Conservation (phyloP, 2,329 filamentous ascomycete species). For the Penicillium occitanis region DNA sequence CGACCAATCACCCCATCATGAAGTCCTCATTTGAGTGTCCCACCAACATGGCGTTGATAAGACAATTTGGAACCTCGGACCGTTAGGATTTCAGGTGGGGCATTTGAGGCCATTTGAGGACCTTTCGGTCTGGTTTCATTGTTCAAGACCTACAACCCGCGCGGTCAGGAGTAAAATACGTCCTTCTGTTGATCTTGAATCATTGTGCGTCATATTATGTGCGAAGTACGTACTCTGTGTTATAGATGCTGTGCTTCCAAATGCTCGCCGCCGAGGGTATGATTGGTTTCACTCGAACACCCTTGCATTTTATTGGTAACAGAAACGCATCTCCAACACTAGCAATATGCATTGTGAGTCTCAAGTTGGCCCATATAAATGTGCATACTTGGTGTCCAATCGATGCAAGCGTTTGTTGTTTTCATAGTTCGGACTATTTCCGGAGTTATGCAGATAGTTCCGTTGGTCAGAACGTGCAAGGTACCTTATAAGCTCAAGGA, state of each 20-base stretch:
- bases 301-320: constrained; percentile 4
- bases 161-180: background rate
- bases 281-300: background rate
- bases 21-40: background rate
- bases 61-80: background rate
- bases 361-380: background rate
- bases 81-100: background rate
- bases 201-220: background rate
- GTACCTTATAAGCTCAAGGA: background rate
- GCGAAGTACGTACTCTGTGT: background rate
- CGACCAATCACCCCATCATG: background rate
- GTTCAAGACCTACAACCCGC: background rate
- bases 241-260: background rate
- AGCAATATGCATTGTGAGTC: background rate
- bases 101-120: constrained; percentile 3
- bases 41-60: background rate
- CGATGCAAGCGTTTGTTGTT: background rate
- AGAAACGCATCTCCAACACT: background rate
- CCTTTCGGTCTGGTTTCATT: background rate
- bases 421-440: background rate
- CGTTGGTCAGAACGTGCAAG: background rate
- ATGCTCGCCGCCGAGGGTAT: background rate
- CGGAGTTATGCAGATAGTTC: background rate
- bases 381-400: background rate
- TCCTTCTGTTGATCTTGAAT: background rate